phyloP scores from a whole-genome alignment of 2,329 filamentous ascomycete genomes.

The Pezicula carpinea region DNA sequence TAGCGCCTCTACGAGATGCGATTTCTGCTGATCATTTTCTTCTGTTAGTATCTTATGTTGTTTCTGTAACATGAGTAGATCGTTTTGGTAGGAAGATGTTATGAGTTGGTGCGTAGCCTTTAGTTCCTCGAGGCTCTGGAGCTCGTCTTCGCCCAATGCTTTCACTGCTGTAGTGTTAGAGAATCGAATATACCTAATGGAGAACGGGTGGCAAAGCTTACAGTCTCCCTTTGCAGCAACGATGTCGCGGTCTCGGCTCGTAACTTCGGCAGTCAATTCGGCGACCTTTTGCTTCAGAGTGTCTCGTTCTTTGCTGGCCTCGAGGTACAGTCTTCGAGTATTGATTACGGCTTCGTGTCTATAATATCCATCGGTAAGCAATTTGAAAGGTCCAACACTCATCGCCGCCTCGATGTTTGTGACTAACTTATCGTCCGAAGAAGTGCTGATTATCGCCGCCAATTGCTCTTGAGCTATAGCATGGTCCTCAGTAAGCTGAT shows the following conservation, averaged over 20 bases:
- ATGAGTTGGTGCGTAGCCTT: conserved; percentile 56
- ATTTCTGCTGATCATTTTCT: conserved; percentile 53
- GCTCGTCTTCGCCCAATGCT: conserved; percentile 48
- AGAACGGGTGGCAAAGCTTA: conserved; percentile 29
- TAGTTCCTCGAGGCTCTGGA: conserved; percentile 51
- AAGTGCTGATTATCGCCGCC: conserved; percentile 46
- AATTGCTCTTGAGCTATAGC: conserved; percentile 54
- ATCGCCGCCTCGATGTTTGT: conserved; percentile 29
- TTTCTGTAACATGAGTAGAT: conserved; percentile 50
- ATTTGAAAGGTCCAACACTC: conserved; percentile 26
- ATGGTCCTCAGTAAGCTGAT: conserved; percentile 54
- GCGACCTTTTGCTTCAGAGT: conserved; percentile 42
- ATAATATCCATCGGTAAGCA: conserved; percentile 42
- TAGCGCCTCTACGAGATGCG: conserved; percentile 55
- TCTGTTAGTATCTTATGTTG: conserved; percentile 44
- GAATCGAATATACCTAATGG: background rate
- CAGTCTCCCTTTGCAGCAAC: conserved; percentile 47
- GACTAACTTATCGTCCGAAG: conserved; percentile 53
- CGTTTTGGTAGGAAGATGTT: conserved; percentile 51
- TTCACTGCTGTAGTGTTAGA: conserved; percentile 37
- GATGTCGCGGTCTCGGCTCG: conserved; percentile 52
- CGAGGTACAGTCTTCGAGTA: conserved; percentile 43
- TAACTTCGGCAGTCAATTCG: conserved; percentile 36
- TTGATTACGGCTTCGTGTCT: conserved; percentile 50
- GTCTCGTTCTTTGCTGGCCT: conserved; percentile 43